Percentiles rank a stretch among this genome's conserved stretches.
phyloP scores from a whole-genome alignment of 306 rosid species.

The Dalbergia cultrata region DNA sequence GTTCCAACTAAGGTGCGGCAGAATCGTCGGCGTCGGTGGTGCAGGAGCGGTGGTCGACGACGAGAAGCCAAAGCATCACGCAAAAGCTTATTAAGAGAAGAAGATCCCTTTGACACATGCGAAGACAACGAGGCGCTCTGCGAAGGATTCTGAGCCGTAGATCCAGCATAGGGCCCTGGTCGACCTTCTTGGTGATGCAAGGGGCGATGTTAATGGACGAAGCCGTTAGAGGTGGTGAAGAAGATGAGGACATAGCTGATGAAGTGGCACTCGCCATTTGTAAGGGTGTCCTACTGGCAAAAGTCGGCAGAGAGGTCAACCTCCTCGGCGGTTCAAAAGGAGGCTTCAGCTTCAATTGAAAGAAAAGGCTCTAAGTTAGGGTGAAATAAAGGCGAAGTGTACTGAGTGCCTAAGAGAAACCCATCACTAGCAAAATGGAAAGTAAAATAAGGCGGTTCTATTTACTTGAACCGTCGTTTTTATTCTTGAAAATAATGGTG shows the following conservation, averaged over 20 bases:
- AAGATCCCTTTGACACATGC: slow-evolving; percentile 91
- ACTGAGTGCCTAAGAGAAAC: too few species aligned
- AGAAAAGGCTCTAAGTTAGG: too few species aligned
- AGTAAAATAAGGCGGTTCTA: too few species aligned
- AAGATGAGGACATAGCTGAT: slow-evolving; percentile 79
- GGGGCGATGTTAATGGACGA: slow-evolving; percentile 78
- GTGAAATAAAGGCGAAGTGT: too few species aligned
- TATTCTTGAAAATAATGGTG: too few species aligned
- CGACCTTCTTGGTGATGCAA: slow-evolving; percentile 69
- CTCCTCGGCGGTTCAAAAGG: slow-evolving; percentile 93
- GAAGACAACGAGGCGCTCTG: slow-evolving; percentile 70
- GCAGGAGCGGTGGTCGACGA: slow-evolving; percentile 70
- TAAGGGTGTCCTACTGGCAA: slow-evolving; percentile 66
- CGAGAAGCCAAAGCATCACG: slow-evolving; percentile 83
- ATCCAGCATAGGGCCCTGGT: slow-evolving; percentile 73
- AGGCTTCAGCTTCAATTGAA: slow-evolving; percentile 91
- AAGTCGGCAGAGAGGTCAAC: slow-evolving; percentile 76
- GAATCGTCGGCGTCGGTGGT: slow-evolving; percentile 19
- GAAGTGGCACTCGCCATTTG: slow-evolving; percentile 78
- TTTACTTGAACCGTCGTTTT: too few species aligned
- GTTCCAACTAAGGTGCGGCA: slow-evolving; percentile 51
- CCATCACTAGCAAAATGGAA: too few species aligned
- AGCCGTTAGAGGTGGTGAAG: slow-evolving; percentile 92
- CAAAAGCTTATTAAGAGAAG: slow-evolving; percentile 91
- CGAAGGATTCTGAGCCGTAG: slow-evolving; percentile 50